A percentile compares a stretch with the other conserved stretches of the same genome.
Conservation (phyloP, 202 grass and related monocot genomes). For the Schoenoplectus tabernaemontani region DNA sequence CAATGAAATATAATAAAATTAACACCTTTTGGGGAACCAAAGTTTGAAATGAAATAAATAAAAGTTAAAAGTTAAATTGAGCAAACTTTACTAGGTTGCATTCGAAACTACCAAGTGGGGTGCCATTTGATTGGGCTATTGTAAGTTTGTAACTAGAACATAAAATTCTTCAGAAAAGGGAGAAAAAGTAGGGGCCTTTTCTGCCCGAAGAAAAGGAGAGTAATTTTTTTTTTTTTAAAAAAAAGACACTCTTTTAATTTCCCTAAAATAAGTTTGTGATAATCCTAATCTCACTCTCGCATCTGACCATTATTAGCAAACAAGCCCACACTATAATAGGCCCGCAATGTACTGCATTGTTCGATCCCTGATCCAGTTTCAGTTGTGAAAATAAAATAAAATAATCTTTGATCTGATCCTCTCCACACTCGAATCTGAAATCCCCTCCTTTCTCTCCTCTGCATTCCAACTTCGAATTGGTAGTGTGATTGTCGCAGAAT, state of each 20-base stretch:
- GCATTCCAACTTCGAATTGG: not conserved
- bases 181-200: not conserved
- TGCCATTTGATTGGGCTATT: not conserved
- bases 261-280: not conserved
- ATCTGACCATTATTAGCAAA: constrained; percentile 1
- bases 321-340: not conserved
- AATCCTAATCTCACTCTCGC: not conserved
- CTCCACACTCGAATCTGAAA: not conserved
- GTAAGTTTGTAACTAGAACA: not conserved
- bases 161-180: not conserved
- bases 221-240: not conserved
- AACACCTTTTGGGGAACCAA: not conserved
- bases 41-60: not conserved
- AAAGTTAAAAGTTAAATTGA: not conserved
- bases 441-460: not conserved
- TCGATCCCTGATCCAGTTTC: not conserved
- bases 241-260: not conserved
- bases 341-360: not conserved
- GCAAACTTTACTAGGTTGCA: not conserved
- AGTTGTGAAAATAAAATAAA: not conserved
- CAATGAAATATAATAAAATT: too few relatives aligned
- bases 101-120: not conserved
- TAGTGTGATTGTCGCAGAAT: not conserved
- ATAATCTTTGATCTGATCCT: not conserved
- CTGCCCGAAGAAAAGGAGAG: not conserved